A percentile compares a stretch with the other conserved stretches of the same genome.
phyloP scores from a whole-genome alignment of 495 filamentous ascomycete species.

The Talaromyces liani region DNA sequence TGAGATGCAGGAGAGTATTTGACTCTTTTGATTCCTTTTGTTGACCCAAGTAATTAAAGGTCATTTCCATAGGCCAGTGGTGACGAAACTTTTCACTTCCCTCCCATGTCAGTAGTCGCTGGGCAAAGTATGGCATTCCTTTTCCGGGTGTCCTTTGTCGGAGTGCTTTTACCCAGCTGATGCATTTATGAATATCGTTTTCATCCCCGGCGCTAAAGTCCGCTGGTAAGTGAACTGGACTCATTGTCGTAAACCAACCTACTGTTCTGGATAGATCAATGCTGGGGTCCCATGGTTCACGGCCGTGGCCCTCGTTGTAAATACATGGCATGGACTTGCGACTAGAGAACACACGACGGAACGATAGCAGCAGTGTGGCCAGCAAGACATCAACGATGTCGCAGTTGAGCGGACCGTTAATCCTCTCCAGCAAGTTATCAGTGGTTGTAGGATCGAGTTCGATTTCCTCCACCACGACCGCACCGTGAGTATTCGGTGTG shows the following conservation, averaged over 20 bases:
- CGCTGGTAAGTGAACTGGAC: slow-evolving; percentile 19
- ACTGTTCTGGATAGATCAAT: slow-evolving; percentile 40
- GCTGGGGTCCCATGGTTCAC: slow-evolving; percentile 26
- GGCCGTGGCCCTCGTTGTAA: slow-evolving; percentile 38
- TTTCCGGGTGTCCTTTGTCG: slow-evolving; percentile 37
- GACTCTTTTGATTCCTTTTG: slow-evolving; percentile 30
- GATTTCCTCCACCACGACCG: slow-evolving; percentile 18
- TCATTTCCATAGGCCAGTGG: slow-evolving; percentile 22
- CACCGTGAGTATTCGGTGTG: slow-evolving; percentile 24
- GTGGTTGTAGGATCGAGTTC: slow-evolving; percentile 25
- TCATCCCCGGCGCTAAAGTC: slow-evolving; percentile 6
- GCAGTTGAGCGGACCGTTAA: slow-evolving; percentile 22
- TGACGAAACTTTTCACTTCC: slow-evolving; percentile 31
- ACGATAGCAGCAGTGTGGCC: slow-evolving; percentile 31
- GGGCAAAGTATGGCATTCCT: slow-evolving; percentile 43
- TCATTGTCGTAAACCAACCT: slow-evolving; percentile 46
- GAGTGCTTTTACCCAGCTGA: slow-evolving; percentile 34
- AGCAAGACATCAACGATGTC: slow-evolving; percentile 34
- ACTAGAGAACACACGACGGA: slow-evolving; percentile 28
- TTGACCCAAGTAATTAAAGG: slow-evolving; percentile 40
- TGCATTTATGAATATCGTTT: background rate
- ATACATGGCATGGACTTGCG: slow-evolving; percentile 38
- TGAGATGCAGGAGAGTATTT: slow-evolving; percentile 18
- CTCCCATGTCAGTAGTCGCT: slow-evolving; percentile 39
- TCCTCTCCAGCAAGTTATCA: slow-evolving; percentile 16